Evolutionary conservation across 805 yeast genomes (phyloP).

Genomic region (Lipomyces sp.): DNA sequence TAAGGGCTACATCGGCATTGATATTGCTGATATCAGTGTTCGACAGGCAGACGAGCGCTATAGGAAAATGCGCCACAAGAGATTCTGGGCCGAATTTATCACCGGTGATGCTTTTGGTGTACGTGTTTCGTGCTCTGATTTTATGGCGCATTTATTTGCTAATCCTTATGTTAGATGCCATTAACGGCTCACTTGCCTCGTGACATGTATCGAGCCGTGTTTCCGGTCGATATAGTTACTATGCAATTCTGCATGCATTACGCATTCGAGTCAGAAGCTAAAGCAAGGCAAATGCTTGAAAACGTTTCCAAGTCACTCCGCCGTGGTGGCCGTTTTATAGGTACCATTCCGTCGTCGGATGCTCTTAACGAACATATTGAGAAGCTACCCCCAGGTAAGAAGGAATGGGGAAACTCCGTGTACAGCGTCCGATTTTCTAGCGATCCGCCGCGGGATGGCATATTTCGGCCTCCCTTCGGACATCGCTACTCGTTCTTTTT

Average conservation of each 20-base stretch:
- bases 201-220: conserved; percentile 57
- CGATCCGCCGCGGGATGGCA: conserved; percentile 71
- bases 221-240: conserved; percentile 85
- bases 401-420: conserved; percentile 79
- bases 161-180: conserved; percentile 11
- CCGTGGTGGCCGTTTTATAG: conserved; percentile 84
- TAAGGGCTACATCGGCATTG: conserved; percentile 82
- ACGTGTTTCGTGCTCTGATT: conserved; percentile 51
- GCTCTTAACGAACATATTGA: conserved; percentile 66
- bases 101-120: conserved; percentile 87
- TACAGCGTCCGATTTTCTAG: conserved; percentile 80
- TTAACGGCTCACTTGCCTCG: conserved; percentile 16
- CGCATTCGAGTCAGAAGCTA: conserved; percentile 83
- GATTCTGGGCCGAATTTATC: conserved; percentile 75
- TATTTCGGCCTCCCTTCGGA: conserved; percentile 74
- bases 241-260: conserved; percentile 93
- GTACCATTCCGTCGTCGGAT: conserved; percentile 92
- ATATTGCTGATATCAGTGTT: conserved; percentile 84
- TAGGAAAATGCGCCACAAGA: conserved; percentile 49
- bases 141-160: conserved; percentile 43
- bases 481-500: conserved; percentile 76
- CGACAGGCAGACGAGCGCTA: conserved; percentile 79
- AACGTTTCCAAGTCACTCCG: conserved; percentile 74
- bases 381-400: conserved; percentile 50
- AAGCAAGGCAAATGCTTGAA: conserved; percentile 65